phyloP scores from a whole-genome alignment of 2,329 filamentous ascomycete species.

The Xylariales sp. region DNA sequence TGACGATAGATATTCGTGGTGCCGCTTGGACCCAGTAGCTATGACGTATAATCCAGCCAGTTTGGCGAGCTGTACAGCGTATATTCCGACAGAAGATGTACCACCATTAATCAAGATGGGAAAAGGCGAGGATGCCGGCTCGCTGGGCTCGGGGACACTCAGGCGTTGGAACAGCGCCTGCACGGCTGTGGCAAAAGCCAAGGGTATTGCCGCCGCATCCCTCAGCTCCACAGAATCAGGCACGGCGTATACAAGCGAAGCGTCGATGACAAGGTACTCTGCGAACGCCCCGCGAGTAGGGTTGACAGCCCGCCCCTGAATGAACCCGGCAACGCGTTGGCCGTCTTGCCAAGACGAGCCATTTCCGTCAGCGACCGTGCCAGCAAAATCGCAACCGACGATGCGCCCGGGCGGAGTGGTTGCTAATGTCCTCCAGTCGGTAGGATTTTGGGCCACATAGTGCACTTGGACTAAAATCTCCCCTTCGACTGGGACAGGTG shows the following conservation, averaged over 20 bases:
- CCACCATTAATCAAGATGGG: conserved; percentile 26
- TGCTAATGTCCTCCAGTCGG: conserved; percentile 25
- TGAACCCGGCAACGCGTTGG: conserved; percentile 28
- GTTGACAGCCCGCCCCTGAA: conserved; percentile 19
- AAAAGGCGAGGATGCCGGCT: conserved; percentile 21
- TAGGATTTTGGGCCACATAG: conserved; percentile 29
- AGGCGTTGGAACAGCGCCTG: conserved; percentile 25
- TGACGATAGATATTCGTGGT: conserved; percentile 18
- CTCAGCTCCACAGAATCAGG: conserved; percentile 19
- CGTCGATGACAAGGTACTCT: conserved; percentile 21
- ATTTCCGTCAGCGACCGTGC: conserved; percentile 22
- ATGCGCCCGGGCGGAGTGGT: conserved; percentile 16
- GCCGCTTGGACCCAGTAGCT: conserved; percentile 18
- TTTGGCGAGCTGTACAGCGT: conserved; percentile 23
- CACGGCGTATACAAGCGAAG: conserved; percentile 21
- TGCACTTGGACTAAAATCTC: conserved; percentile 28
- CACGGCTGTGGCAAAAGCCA: conserved; percentile 41
- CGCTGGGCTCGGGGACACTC: conserved; percentile 23
- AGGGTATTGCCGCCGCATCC: conserved; percentile 21
- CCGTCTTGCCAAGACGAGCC: conserved; percentile 22
- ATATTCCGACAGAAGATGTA: conserved; percentile 20
- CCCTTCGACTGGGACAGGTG: conserved; percentile 21
- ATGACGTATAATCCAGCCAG: conserved; percentile 20
- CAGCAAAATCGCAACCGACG: conserved; percentile 30
- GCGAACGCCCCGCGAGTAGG: conserved; percentile 23